A percentile compares a stretch with the other conserved stretches of the same genome.
phyloP scores from a whole-genome alignment of 495 filamentous ascomycete genomes.

The Aspergillus incahuasiensis region DNA sequence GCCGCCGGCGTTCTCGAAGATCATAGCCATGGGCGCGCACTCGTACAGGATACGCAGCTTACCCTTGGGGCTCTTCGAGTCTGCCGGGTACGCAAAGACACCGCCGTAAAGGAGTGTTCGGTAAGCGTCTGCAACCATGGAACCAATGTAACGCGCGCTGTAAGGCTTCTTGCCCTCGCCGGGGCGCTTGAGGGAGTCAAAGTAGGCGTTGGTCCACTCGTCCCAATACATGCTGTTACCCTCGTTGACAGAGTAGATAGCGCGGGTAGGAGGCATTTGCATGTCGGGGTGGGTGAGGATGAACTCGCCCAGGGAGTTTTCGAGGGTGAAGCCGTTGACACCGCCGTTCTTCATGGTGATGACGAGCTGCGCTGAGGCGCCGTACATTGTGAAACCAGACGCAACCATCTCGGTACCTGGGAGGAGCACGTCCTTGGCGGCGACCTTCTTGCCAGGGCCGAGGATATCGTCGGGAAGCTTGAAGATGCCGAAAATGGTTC shows the following conservation, averaged over 20 bases:
- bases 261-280: slow-evolving; percentile 69
- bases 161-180: slow-evolving; percentile 79
- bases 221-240: slow-evolving; percentile 97
- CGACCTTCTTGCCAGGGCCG: slow-evolving; percentile 52
- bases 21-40: slow-evolving; percentile 98
- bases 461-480: slow-evolving; percentile 69
- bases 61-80: slow-evolving; percentile 97
- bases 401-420: slow-evolving; percentile 90
- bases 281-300: slow-evolving; percentile 97
- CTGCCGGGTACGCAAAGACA: slow-evolving; percentile 94
- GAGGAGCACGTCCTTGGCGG: slow-evolving; percentile 76
- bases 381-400: slow-evolving; percentile 98
- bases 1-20: slow-evolving; percentile 97
- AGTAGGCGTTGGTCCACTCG: slow-evolving; percentile 79
- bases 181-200: slow-evolving; percentile 79
- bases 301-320: slow-evolving; percentile 95
- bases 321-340: slow-evolving; percentile 96
- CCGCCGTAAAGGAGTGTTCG: slow-evolving; percentile 92
- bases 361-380: slow-evolving; percentile 90
- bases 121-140: slow-evolving; percentile 98
- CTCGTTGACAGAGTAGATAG: slow-evolving; percentile 98
- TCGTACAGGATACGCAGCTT: slow-evolving; percentile 97
- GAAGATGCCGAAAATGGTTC: slow-evolving; percentile 96
- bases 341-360: slow-evolving; percentile 91
- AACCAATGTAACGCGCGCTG: slow-evolving; percentile 89